These are phyloP conservation scores for Penicillium vulpinum DNA, from an alignment of 2,329 filamentous ascomycete species.

Conservation along the genomic window DNA sequence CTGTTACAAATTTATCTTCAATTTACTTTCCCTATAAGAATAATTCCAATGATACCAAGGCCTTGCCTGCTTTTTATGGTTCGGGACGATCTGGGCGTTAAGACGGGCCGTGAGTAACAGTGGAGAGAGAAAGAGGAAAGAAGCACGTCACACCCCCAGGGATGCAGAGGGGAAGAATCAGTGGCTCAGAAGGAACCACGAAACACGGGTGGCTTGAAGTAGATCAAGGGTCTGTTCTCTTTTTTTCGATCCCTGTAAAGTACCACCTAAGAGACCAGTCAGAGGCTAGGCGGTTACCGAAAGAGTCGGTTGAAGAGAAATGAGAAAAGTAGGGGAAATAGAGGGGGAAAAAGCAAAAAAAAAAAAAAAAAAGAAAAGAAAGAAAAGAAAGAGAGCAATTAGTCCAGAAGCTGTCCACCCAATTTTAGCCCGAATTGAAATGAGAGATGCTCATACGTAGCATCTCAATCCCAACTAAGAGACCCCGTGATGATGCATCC, in stretches of 20 bases:
- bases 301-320: conserved; percentile 19
- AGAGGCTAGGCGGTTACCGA: conserved; percentile 15
- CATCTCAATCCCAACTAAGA: conserved; percentile 7
- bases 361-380: background rate
- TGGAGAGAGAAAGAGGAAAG: conserved; percentile 11
- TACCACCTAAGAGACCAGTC: conserved; percentile 3
- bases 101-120: conserved; percentile 22
- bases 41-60: background rate
- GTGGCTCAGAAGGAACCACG: conserved; percentile 27
- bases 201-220: conserved; percentile 28
- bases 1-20: no score
- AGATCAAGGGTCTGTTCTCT: conserved; percentile 31
- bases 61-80: conserved; percentile 5
- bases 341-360: background rate
- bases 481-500: conserved; percentile 9
- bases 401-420: conserved; percentile 4
- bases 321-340: conserved; percentile 4
- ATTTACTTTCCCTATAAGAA: no score
- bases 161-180: conserved; percentile 20
- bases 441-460: conserved; percentile 9
- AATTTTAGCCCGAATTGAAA: conserved; percentile 6
- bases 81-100: conserved; percentile 13
- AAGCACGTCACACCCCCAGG: conserved; percentile 17
- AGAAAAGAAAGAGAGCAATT: background rate
- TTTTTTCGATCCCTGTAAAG: conserved; percentile 16